phyloP scores from a whole-genome alignment of 352 stramenopile species.

The Paralagenidium karlingii region DNA sequence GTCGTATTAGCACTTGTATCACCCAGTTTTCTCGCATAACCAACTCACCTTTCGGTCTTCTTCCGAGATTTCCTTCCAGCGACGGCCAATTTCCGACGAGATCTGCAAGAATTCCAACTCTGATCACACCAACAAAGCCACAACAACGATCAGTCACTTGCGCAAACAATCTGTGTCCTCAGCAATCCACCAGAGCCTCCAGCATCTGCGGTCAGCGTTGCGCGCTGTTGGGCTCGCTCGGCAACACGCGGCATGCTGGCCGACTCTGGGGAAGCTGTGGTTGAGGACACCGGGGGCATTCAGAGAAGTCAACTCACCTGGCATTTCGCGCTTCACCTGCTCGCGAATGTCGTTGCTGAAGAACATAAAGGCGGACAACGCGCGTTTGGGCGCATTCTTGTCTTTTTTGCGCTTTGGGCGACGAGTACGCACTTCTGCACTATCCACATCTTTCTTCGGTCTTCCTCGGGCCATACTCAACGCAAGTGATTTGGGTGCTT shows the following conservation, averaged over 20 bases:
- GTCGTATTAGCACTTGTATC: not conserved
- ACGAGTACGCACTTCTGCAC: too few relatives aligned
- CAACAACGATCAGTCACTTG: too few relatives aligned
- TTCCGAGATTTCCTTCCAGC: constrained; percentile 63
- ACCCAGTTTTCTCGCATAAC: not conserved
- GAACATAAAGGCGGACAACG: constrained; percentile 86
- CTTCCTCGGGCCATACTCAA: too few relatives aligned
- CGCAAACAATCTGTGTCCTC: too few relatives aligned
- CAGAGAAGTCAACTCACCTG: constrained; percentile 4
- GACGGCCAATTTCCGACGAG: constrained; percentile 75
- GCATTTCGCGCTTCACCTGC: constrained; percentile 81
- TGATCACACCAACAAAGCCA: constrained; percentile 1
- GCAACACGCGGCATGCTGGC: too few relatives aligned
- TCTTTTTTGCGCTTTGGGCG: constrained; percentile 82
- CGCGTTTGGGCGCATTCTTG: constrained; percentile 84
- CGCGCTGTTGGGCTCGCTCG: too few relatives aligned
- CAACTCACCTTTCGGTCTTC: constrained; percentile 40
- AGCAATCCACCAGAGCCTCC: too few relatives aligned
- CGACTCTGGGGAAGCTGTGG: too few relatives aligned
- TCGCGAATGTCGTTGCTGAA: constrained; percentile 85
- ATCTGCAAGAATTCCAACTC: constrained; percentile 76
- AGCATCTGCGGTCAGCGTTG: too few relatives aligned
- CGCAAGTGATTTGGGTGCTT: too few relatives aligned
- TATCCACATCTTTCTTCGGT: too few relatives aligned
- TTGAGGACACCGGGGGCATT: too few relatives aligned